Evolutionary conservation across 2,329 filamentous ascomycete genomes (phyloP).

Genomic region (Hymenoscyphus albidus): DNA sequence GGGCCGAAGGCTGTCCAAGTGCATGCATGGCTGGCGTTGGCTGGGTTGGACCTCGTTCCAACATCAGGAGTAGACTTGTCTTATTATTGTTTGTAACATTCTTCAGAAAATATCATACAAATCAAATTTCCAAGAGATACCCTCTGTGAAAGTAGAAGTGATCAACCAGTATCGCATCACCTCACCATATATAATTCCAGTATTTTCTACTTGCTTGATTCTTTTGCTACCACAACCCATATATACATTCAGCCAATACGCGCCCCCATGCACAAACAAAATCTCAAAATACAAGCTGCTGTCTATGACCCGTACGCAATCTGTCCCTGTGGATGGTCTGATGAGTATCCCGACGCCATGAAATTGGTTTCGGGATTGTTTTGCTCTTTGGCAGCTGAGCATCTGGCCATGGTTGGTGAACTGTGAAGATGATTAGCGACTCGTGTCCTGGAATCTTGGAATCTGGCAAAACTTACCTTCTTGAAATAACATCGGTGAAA

Average conservation of each 20-base stretch:
- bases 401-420: conserved; percentile 97
- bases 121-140: neutral
- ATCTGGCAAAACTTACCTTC: conserved; percentile 63
- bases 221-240: conserved; percentile 32
- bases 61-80: conserved; percentile 9
- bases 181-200: neutral
- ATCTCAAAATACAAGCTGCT: conserved; percentile 28
- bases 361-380: conserved; percentile 75
- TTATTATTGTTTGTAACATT: conserved; percentile 7
- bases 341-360: conserved; percentile 63
- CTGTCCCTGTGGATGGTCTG: conserved; percentile 31
- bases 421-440: conserved; percentile 42
- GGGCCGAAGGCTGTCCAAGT: neutral
- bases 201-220: conserved; percentile 11
- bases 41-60: conserved; percentile 26
- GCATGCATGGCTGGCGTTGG: conserved; percentile 32
- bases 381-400: conserved; percentile 85
- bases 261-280: conserved; percentile 18
- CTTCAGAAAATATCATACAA: neutral
- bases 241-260: conserved; percentile 36
- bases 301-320: conserved; percentile 32
- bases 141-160: neutral
- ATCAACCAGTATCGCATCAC: neutral
- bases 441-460: neutral
- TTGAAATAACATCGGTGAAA: conserved; percentile 94